These are phyloP conservation scores for Groenewaldozyma auringiensis DNA, from an alignment of 1,139 yeast species.

Conservation along the genomic window DNA sequence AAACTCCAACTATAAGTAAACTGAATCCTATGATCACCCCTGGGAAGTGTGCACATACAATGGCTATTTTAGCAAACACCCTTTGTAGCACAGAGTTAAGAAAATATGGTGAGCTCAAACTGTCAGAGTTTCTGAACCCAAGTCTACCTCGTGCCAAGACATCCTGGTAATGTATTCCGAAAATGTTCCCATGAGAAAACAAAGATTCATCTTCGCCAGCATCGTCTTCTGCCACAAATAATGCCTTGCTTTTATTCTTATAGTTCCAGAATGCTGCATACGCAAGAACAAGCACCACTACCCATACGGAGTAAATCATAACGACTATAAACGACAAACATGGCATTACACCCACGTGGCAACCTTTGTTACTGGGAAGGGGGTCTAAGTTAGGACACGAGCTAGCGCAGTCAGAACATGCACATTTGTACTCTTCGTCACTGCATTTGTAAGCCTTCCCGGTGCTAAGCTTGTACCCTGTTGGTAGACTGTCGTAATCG, in stretches of 20 bases:
- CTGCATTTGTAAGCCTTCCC: constrained; percentile 49
- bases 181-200: constrained; percentile 10
- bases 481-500: constrained; percentile 26
- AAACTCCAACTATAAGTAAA: constrained; percentile 37
- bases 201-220: constrained; percentile 18
- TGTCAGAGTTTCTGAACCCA: constrained; percentile 15
- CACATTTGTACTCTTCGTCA: constrained; percentile 62
- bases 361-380: constrained; percentile 30
- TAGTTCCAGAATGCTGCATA: constrained; percentile 3
- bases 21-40: constrained; percentile 44
- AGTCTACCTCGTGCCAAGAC: constrained; percentile 4
- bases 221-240: constrained; percentile 23
- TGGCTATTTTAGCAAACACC: constrained; percentile 44
- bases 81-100: constrained; percentile 41
- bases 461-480: constrained; percentile 24
- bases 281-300: constrained; percentile 11
- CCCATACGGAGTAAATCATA: constrained; percentile 42
- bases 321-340: constrained; percentile 65
- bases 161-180: constrained; percentile 8
- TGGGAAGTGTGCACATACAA: constrained; percentile 40
- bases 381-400: constrained; percentile 64
- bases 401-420: constrained; percentile 81
- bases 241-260: constrained; percentile 12
- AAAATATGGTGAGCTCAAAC: constrained; percentile 31
- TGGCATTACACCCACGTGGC: constrained; percentile 57